Evolutionary conservation across 805 yeast genomes (phyloP).

Genomic region (Vanderwaltozyma polyspora): DNA sequence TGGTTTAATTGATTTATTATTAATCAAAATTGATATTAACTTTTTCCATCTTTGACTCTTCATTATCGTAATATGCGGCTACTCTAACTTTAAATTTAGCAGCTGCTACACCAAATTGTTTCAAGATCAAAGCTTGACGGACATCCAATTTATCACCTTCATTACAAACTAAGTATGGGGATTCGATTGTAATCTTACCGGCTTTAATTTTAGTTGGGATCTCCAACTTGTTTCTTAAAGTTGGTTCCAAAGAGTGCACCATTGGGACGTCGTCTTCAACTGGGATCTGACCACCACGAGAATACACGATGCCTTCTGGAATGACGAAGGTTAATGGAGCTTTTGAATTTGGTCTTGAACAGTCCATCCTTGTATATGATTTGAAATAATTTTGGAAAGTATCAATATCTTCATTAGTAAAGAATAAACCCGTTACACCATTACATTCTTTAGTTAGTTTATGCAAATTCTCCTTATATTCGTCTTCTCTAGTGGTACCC

Average conservation of each 20-base stretch:
- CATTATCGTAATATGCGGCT: conserved; percentile 68
- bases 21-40: conserved; percentile 28
- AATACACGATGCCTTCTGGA: conserved; percentile 85
- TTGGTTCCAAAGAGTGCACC: conserved; percentile 91
- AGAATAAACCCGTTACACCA: conserved; percentile 80
- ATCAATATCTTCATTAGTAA: conserved; percentile 80
- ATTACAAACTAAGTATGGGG: conserved; percentile 70
- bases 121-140: conserved; percentile 80
- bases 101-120: conserved; percentile 92
- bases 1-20: conserved; percentile 1
- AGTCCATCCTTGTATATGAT: conserved; percentile 69
- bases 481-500: conserved; percentile 80
- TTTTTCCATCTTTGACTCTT: conserved; percentile 28
- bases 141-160: conserved; percentile 77
- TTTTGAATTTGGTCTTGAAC: conserved; percentile 76
- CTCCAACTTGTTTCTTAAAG: conserved; percentile 77
- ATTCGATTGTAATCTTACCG: conserved; percentile 73
- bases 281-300: conserved; percentile 90
- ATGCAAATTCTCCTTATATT: conserved; percentile 75
- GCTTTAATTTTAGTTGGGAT: conserved; percentile 83
- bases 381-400: conserved; percentile 81
- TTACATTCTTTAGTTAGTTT: conserved; percentile 49
- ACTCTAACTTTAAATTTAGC: conserved; percentile 77
- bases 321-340: conserved; percentile 76
- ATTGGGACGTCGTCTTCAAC: conserved; percentile 90